Conservation (phyloP, 2,329 filamentous ascomycete species). For the Alternaria gansuensis region DNA sequence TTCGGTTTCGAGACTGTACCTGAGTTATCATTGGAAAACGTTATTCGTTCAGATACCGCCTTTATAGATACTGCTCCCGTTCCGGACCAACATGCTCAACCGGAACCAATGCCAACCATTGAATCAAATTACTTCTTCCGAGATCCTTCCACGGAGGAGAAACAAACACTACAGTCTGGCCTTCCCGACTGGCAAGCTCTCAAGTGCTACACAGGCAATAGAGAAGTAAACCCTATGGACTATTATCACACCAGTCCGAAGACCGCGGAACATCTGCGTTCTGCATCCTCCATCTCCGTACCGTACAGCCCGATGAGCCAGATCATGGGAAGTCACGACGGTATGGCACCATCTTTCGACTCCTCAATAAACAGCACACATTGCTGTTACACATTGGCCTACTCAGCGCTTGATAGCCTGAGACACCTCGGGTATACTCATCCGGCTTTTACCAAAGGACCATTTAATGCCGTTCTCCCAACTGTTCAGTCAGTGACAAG, state of each 20-base stretch:
- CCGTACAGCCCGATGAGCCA: constrained; percentile 33
- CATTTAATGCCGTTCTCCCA: constrained; percentile 35
- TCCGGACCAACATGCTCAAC: constrained; percentile 20
- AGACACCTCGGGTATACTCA: constrained; percentile 32
- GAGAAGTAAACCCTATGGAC: constrained; percentile 36
- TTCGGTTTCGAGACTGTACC: constrained; percentile 44
- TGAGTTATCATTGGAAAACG: constrained; percentile 39
- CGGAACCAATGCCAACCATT: constrained; percentile 30
- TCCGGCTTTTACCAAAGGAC: constrained; percentile 31
- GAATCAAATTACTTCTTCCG: constrained; percentile 38
- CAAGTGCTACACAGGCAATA: constrained; percentile 38
- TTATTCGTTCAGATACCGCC: constrained; percentile 32
- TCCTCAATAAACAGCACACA: constrained; percentile 37
- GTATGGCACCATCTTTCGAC: constrained; percentile 22
- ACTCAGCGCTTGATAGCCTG: constrained; percentile 45
- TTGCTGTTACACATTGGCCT: constrained; percentile 44
- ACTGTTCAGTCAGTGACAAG: constrained; percentile 27
- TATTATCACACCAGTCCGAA: constrained; percentile 29
- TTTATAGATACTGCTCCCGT: constrained; percentile 38
- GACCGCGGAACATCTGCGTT: not conserved
- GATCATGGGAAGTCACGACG: constrained; percentile 22
- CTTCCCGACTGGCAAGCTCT: constrained; percentile 40
- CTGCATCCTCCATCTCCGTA: constrained; percentile 21
- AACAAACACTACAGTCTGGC: constrained; percentile 37
- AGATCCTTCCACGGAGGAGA: constrained; percentile 42